Base-by-base conservation (phyloP, 1,139 yeast species). In the Eremothecium sinecaudum region DNA sequence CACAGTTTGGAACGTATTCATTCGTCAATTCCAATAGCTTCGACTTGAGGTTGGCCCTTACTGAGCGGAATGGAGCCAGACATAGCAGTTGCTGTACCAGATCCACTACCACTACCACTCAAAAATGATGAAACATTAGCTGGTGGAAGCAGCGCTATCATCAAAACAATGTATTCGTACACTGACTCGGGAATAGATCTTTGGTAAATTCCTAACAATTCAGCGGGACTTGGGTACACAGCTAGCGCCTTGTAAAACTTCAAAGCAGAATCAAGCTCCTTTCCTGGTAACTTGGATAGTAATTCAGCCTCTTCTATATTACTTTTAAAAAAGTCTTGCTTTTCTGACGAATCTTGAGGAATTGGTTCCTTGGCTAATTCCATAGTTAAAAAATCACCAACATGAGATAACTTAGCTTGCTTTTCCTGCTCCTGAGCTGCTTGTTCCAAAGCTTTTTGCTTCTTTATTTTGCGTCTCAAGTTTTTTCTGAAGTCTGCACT, bases 171-270 rank as follows among this genome's bases (percentile, higher is more conserved):
- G 51, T 78, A 67, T 53, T 84, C 94, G 56, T 84, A 77, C 38
- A 86, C 79, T 31, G 75, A 78, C 54, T 77, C 79, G 34, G 92
- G 87, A 44, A 87, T 75, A 33, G 87, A 74, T 67, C 80, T 80
- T 66, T 87, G 95, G 64, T 83, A 87, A 51, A 90, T 78, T 31
- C 79, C 79, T 58, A 90, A 70, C 48, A 90, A 73, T 49, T 84
- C 95, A 39, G 92, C 79, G 38, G 97, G 98, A 61, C 81, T 81
- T 42, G 98, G 97, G 61, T 87, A 90, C 33, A 86, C 87, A 23
- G 83, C 74, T 56, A 90, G 70, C n/a, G 96, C 97, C 62, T 86
- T 82, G 72, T 90, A 90, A 71, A 86, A 90, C 49, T 81, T 74
- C 47, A 86, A 67, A 27, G 97, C 97, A 28, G 95, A 79, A 39